phyloP scores from a whole-genome alignment of 2,329 filamentous ascomycete species.

The Geosmithia putterillii region DNA sequence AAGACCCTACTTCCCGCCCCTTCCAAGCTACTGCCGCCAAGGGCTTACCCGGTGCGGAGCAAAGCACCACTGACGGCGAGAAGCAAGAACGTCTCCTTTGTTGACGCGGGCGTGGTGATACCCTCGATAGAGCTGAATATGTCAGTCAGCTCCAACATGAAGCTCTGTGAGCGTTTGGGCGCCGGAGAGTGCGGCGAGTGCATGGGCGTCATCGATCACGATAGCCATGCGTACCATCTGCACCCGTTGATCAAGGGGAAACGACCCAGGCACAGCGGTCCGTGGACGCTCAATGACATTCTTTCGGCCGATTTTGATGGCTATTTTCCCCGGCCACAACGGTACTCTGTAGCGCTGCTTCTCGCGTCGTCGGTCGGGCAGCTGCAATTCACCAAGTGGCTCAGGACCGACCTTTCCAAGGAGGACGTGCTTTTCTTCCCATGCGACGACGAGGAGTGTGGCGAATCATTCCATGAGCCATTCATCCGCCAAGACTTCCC shows the following conservation, averaged over 20 bases:
- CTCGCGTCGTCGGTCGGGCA: background rate
- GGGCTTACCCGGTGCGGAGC: too few species aligned
- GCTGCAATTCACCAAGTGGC: conserved; percentile 1
- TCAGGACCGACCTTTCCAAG: background rate
- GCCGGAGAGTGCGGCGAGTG: background rate
- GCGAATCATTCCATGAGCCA: background rate
- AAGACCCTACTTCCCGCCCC: background rate
- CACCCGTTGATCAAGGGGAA: background rate
- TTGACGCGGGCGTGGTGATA: too few species aligned
- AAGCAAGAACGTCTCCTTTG: background rate
- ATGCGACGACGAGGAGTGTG: background rate
- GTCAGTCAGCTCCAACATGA: too few species aligned
- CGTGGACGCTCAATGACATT: background rate
- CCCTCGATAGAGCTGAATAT: too few species aligned
- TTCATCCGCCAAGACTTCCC: background rate
- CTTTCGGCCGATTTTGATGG: background rate
- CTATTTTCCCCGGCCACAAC: background rate
- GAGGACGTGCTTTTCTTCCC: background rate
- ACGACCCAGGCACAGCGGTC: background rate
- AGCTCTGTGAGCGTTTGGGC: background rate
- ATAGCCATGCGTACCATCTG: background rate
- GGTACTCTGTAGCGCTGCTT: background rate
- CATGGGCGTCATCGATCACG: background rate
- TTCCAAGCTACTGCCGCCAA: too few species aligned
- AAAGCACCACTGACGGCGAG: too few species aligned